These are phyloP conservation scores for Candida alai DNA, from an alignment of 805 yeast genomes.

Conservation along the genomic window DNA sequence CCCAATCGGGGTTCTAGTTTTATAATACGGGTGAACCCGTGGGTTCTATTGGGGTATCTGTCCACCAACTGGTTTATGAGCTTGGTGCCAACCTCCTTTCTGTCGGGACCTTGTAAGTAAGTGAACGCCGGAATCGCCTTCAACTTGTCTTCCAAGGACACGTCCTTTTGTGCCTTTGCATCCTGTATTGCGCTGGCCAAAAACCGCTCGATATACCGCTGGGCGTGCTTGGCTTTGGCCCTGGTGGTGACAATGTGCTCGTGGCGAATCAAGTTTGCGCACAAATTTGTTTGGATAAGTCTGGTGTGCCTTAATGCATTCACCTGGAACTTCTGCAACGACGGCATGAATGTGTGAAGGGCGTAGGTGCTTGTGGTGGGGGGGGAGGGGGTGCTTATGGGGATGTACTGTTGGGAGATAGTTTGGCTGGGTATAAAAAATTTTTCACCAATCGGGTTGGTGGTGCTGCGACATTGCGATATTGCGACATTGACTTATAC, in stretches of 20 bases:
- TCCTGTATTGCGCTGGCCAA: constrained; percentile 28
- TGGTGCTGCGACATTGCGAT: too few relatives aligned
- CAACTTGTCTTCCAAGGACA: constrained; percentile 14
- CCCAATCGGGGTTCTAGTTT: constrained; percentile 82
- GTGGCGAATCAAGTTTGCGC: constrained; percentile 42
- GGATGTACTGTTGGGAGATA: too few relatives aligned
- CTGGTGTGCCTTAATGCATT: constrained; percentile 40
- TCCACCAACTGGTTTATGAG: constrained; percentile 60
- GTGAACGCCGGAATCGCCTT: constrained; percentile 16
- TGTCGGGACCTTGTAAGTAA: constrained; percentile 48
- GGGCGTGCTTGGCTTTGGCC: constrained; percentile 43
- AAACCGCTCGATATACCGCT: constrained; percentile 36
- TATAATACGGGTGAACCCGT: constrained; percentile 85
- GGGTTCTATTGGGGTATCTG: constrained; percentile 58
- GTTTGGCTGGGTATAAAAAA: too few relatives aligned
- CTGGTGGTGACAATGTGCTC: constrained; percentile 41
- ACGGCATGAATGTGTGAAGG: too few relatives aligned
- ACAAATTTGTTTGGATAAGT: constrained; percentile 43
- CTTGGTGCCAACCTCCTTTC: constrained; percentile 48
- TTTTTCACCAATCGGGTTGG: too few relatives aligned
- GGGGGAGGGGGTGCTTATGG: too few relatives aligned
- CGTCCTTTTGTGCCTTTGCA: constrained; percentile 16
- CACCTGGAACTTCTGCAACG: too few relatives aligned
- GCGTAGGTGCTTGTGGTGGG: too few relatives aligned
- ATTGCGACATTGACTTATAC: too few relatives aligned